A percentile compares a stretch with the other conserved stretches of the same genome.
Evolutionary conservation across 1,284 basidiomycete genomes (phyloP).

Genomic region (Flammula alnicola): DNA sequence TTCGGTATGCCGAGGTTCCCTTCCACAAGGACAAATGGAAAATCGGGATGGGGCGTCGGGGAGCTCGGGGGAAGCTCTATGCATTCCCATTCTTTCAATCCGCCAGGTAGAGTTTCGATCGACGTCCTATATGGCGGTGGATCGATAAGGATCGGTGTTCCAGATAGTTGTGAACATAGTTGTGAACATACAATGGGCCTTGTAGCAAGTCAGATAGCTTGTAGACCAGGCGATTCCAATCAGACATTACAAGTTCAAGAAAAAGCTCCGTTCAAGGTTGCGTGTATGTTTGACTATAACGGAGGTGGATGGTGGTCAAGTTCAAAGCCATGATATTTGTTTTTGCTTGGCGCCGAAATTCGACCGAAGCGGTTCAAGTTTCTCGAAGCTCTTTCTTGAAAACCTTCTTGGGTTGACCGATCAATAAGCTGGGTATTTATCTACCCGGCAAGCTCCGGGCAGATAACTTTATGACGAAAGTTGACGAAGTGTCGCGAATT

Average conservation of each 20-base stretch:
- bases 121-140: constrained; percentile 36
- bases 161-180: constrained; percentile 2
- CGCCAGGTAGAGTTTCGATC: constrained; percentile 56
- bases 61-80: constrained; percentile 23
- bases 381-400: no score
- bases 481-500: no score
- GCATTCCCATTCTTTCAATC: constrained; percentile 42
- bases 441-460: no score
- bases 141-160: constrained; percentile 20
- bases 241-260: neutral
- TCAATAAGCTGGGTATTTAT: no score
- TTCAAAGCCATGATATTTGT: no score
- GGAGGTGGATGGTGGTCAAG: no score
- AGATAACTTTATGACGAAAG: no score
- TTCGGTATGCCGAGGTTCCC: constrained; percentile 68
- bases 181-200: constrained; percentile 28
- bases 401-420: no score
- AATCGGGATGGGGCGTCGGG: constrained; percentile 29
- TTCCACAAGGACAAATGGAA: constrained; percentile 60
- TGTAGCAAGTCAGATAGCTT: constrained; percentile 25
- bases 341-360: no score
- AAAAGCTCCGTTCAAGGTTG: no score
- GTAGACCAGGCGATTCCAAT: constrained; percentile 14
- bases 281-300: no score
- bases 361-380: no score